Evolutionary conservation across 1,139 yeast species (phyloP).

Genomic region (Kluyveromyces sp.): DNA sequence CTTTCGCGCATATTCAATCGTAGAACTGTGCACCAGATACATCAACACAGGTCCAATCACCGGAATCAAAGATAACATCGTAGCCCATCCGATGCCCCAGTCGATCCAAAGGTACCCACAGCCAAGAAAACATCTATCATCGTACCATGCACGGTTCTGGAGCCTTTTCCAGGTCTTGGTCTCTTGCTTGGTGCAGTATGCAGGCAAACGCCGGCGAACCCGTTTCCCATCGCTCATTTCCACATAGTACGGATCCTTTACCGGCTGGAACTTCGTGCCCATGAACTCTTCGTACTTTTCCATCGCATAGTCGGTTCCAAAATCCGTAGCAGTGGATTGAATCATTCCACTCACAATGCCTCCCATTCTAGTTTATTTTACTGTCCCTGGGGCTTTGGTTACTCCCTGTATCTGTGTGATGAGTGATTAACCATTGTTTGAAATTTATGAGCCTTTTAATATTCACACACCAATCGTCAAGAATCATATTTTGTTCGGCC

Average conservation of each 20-base stretch:
- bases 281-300: slow-evolving; percentile 25
- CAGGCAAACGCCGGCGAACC: slow-evolving; percentile 52
- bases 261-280: slow-evolving; percentile 26
- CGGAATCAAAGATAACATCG: slow-evolving; percentile 61
- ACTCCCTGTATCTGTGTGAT: neutral
- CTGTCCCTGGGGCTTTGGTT: neutral
- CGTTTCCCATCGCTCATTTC: slow-evolving; percentile 38
- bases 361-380: slow-evolving; percentile 2
- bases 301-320: slow-evolving; percentile 13
- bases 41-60: slow-evolving; percentile 72
- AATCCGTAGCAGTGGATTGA: slow-evolving; percentile 7
- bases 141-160: slow-evolving; percentile 76
- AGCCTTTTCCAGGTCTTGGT: slow-evolving; percentile 61
- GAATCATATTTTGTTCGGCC: slow-evolving; percentile 2
- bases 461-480: slow-evolving; percentile 4
- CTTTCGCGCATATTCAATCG: slow-evolving; percentile 47
- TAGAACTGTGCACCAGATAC: slow-evolving; percentile 55
- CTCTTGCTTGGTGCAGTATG: slow-evolving; percentile 52
- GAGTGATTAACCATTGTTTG: neutral
- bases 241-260: slow-evolving; percentile 57
- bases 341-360: slow-evolving; percentile 16
- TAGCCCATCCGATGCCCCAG: slow-evolving; percentile 71
- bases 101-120: slow-evolving; percentile 76
- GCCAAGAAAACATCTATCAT: slow-evolving; percentile 59
- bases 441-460: slow-evolving; percentile 1